A percentile compares a stretch with the other conserved stretches of the same genome.
phyloP scores from a whole-genome alignment of 208 protist species.

The Acanthamoeba lugdunensis region DNA sequence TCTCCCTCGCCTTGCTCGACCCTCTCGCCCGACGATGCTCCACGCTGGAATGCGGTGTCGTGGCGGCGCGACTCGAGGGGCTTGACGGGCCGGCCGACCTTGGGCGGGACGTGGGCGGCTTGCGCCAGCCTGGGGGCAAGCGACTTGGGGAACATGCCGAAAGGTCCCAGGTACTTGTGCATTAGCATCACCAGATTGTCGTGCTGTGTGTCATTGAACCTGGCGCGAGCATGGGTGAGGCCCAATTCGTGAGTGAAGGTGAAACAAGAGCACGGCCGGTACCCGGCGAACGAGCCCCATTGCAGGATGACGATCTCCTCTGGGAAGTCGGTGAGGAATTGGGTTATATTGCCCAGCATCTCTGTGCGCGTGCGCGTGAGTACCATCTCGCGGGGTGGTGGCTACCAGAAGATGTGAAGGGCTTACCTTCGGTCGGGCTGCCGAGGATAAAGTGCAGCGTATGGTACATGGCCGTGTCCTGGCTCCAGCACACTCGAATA shows the following conservation, averaged over 20 bases:
- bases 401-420: background rate
- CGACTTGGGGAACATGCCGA: slow-evolving; percentile 6
- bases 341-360: background rate
- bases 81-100: background rate
- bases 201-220: slow-evolving; percentile 16
- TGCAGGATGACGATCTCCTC: background rate
- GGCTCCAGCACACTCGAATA: background rate
- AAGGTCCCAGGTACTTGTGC: background rate
- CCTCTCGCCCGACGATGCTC: background rate
- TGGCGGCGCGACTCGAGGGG: background rate
- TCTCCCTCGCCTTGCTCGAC: background rate
- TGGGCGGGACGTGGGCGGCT: background rate
- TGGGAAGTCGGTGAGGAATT: background rate
- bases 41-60: too few species aligned
- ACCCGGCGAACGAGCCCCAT: background rate
- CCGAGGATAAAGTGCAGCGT: slow-evolving; percentile 39
- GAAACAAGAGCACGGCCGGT: background rate
- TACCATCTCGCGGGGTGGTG: background rate
- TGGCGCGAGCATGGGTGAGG: background rate
- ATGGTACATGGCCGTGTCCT: background rate
- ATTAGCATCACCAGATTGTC: background rate
- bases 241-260: background rate
- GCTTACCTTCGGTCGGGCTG: background rate
- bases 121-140: background rate
- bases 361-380: background rate